Conservation (phyloP, 1,139 yeast species). For the Debaryomyces udenii region DNA sequence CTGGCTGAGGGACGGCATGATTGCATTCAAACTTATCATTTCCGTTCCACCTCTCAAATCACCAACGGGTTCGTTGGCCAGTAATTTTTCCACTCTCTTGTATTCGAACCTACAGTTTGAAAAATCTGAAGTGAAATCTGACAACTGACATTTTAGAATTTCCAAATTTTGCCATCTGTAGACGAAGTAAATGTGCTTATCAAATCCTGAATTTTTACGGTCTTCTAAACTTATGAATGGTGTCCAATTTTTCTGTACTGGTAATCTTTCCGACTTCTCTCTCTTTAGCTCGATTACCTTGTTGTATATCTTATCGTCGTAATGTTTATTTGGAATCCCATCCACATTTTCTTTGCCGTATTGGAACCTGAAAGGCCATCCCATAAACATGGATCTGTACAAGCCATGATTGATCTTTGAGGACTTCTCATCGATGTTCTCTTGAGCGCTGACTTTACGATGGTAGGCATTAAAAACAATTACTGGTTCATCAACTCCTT, state of each 20-base stretch:
- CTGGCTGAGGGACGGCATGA: slow-evolving; percentile 13
- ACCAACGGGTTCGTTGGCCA: slow-evolving; percentile 24
- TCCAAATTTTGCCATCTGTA: slow-evolving; percentile 33
- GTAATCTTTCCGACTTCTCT: slow-evolving; percentile 15
- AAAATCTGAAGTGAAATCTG: slow-evolving; percentile 12
- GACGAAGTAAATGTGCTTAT: slow-evolving; percentile 36
- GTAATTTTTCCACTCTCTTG: slow-evolving; percentile 22
- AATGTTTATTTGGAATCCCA: slow-evolving; percentile 18
- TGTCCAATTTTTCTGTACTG: slow-evolving; percentile 43
- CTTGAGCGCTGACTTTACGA: slow-evolving; percentile 16
- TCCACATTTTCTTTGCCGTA: slow-evolving; percentile 35
- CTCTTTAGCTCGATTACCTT: slow-evolving; percentile 31
- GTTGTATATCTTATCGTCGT: slow-evolving; percentile 24
- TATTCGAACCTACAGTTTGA: slow-evolving; percentile 29
- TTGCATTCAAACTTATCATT: slow-evolving; percentile 24
- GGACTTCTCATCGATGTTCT: slow-evolving; percentile 8
- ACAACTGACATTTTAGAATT: slow-evolving; percentile 27
- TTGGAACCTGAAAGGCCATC: slow-evolving; percentile 44
- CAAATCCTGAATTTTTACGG: slow-evolving; percentile 11
- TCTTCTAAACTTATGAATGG: slow-evolving; percentile 44
- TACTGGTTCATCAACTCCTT: slow-evolving; percentile 34
- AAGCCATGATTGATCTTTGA: slow-evolving; percentile 12
- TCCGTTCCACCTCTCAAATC: slow-evolving; percentile 55
- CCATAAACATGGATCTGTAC: slow-evolving; percentile 31
- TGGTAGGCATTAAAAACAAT: slow-evolving; percentile 36